Percentiles rank a stretch among this genome's conserved stretches.
Evolutionary conservation across 139 green algal genomes (phyloP).

Genomic region (Chlamydomonas applanata): DNA sequence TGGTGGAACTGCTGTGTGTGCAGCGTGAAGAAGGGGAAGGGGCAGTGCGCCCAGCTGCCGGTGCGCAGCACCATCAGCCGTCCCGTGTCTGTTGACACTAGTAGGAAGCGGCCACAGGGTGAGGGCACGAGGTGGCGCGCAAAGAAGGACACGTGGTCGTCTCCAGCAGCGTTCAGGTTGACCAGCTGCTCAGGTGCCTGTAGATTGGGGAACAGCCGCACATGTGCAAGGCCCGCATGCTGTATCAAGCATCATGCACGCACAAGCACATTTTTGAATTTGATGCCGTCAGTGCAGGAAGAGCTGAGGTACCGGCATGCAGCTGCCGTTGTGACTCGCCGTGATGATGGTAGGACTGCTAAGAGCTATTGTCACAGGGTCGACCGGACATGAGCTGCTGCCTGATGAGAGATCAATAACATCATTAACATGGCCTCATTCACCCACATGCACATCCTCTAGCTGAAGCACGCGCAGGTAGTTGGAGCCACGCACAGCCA

Average conservation of each 20-base stretch:
- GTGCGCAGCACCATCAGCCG: slow-evolving; percentile 54
- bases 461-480: slow-evolving; percentile 20
- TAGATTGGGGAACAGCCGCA: too few species aligned
- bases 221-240: background rate
- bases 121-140: slow-evolving; percentile 48
- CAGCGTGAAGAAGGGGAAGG: slow-evolving; percentile 24
- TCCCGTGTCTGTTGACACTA: slow-evolving; percentile 49
- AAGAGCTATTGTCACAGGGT: too few species aligned
- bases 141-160: slow-evolving; percentile 65
- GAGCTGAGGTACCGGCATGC: background rate
- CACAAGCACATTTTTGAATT: background rate
- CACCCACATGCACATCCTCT: background rate
- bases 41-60: slow-evolving; percentile 5
- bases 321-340: too few species aligned
- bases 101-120: slow-evolving; percentile 20
- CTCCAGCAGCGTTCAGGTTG: slow-evolving; percentile 64
- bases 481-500: slow-evolving; percentile 13
- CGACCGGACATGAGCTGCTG: too few species aligned
- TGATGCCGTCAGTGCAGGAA: background rate
- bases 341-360: too few species aligned
- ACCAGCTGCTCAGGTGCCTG: slow-evolving; percentile 16
- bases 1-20: slow-evolving; percentile 37
- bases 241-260: background rate
- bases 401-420: too few species aligned
- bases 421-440: too few species aligned